These are phyloP conservation scores for Anethum foeniculum DNA, from an alignment of 140 eudicot genomes.

Conservation along the genomic window DNA sequence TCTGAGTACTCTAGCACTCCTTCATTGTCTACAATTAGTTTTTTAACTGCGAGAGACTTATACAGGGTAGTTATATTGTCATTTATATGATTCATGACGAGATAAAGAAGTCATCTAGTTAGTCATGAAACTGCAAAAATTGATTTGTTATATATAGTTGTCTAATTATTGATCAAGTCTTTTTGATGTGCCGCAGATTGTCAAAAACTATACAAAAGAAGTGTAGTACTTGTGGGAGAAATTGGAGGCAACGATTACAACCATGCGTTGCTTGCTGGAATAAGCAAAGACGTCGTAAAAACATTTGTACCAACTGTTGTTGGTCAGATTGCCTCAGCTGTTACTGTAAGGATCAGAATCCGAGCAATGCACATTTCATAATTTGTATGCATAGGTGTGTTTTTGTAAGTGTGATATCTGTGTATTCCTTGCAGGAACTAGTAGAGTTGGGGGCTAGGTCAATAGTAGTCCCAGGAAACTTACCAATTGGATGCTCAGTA, in stretches of 20 bases:
- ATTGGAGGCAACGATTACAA: constrained; percentile 76
- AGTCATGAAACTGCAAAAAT: not conserved
- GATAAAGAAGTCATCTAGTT: not conserved
- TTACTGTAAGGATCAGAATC: constrained; percentile 18
- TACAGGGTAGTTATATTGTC: not conserved
- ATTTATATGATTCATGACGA: not conserved
- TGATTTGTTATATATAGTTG: not conserved
- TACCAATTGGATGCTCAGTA: constrained; percentile 56
- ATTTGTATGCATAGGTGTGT: not conserved
- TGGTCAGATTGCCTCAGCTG: constrained; percentile 24
- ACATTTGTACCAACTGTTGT: constrained; percentile 34
- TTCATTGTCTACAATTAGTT: not conserved
- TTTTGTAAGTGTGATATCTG: not conserved
- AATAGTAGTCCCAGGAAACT: constrained; percentile 47
- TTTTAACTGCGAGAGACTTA: not conserved
- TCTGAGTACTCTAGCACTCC: not conserved
- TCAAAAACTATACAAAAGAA: constrained; percentile 19
- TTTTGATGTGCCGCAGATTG: constrained; percentile 27
- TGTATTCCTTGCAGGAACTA: constrained; percentile 28
- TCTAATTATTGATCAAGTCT: not conserved
- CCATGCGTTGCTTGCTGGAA: constrained; percentile 32
- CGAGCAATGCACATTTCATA: not conserved
- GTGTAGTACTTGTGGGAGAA: constrained; percentile 56
- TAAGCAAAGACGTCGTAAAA: constrained; percentile 17
- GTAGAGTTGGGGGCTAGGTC: constrained; percentile 38